Evolutionary conservation across 2,329 filamentous ascomycete genomes (phyloP).

Genomic region (Hypoxylon sp.): DNA sequence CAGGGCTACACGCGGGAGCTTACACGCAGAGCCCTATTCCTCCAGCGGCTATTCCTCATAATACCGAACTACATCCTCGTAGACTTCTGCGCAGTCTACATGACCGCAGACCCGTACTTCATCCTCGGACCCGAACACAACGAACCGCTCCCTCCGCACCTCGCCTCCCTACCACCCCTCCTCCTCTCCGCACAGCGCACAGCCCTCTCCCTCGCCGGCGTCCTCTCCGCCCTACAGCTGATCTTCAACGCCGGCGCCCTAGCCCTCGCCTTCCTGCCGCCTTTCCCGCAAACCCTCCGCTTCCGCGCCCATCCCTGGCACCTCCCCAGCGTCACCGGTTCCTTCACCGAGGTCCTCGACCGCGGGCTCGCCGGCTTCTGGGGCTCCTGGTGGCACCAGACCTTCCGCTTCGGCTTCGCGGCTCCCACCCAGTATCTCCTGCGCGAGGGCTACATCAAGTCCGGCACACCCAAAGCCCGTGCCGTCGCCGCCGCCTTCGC

Average conservation of each 20-base stretch:
- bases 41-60: conserved; percentile 61
- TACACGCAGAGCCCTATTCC: conserved; percentile 61
- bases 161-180: conserved; percentile 58
- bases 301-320: conserved; percentile 65
- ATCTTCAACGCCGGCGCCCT: conserved; percentile 73
- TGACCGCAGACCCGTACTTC: conserved; percentile 86
- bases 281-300: conserved; percentile 62
- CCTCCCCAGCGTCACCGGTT: conserved; percentile 69
- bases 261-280: conserved; percentile 57
- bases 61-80: conserved; percentile 72
- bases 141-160: conserved; percentile 59
- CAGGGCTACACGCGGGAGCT: conserved; percentile 62
- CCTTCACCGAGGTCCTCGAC: conserved; percentile 68
- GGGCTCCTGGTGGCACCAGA: conserved; percentile 92
- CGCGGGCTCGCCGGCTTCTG: conserved; percentile 84
- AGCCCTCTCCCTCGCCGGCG: conserved; percentile 65
- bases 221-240: conserved; percentile 72
- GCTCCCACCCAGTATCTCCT: conserved; percentile 68
- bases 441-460: conserved; percentile 56
- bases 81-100: conserved; percentile 76
- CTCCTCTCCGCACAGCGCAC: conserved; percentile 69
- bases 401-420: conserved; percentile 80
- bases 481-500: conserved; percentile 61
- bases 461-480: conserved; percentile 52
- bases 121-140: conserved; percentile 62